phyloP scores from a whole-genome alignment of 805 yeast species.

The Yarrowia keelungensis region DNA sequence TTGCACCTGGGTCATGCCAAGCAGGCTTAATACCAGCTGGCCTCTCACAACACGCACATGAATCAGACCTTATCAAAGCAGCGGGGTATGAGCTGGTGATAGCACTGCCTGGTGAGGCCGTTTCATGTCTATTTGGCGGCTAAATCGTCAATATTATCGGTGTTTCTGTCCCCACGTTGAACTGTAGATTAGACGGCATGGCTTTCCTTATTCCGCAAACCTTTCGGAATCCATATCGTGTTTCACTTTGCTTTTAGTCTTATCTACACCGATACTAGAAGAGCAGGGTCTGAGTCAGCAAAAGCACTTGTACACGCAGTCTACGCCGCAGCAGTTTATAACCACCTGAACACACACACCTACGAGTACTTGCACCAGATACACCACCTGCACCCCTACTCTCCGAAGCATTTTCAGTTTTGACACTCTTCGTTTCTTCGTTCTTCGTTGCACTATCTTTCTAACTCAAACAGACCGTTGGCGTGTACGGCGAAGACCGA shows the following conservation, averaged over 20 bases:
- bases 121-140: too few relatives aligned
- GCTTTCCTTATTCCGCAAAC: too few relatives aligned
- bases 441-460: neutral
- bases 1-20: neutral
- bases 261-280: neutral
- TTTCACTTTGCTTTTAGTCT: conserved; percentile 1
- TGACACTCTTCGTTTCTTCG: neutral
- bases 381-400: too few relatives aligned
- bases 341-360: too few relatives aligned
- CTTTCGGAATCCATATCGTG: neutral
- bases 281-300: too few relatives aligned
- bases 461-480: neutral
- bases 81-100: neutral
- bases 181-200: too few relatives aligned
- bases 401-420: conserved; percentile 11
- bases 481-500: conserved; percentile 14
- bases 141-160: too few relatives aligned
- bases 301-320: too few relatives aligned
- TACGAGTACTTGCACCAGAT: too few relatives aligned
- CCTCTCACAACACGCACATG: conserved; percentile 20
- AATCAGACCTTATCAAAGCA: conserved; percentile 18
- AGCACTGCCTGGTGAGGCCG: too few relatives aligned
- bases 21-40: neutral
- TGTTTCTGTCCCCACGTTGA: too few relatives aligned
- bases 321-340: too few relatives aligned